These are phyloP conservation scores for Candida khao-thaluensis DNA, from an alignment of 805 yeast genomes.

Conservation along the genomic window DNA sequence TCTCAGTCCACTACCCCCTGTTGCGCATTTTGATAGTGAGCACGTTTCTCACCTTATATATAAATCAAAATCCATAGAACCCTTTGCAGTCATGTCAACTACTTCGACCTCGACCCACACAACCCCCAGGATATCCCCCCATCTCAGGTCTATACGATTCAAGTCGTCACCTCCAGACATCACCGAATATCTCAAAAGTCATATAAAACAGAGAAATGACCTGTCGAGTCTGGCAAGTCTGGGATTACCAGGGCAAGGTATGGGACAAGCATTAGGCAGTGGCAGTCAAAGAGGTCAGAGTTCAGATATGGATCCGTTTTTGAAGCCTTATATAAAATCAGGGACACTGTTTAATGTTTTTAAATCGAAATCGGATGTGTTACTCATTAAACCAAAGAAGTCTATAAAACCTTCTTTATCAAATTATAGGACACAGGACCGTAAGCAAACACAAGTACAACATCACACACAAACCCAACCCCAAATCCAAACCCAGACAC, in stretches of 20 bases:
- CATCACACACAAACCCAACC: background rate
- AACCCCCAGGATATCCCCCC: conserved; percentile 12
- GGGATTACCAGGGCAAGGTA: conserved; percentile 5
- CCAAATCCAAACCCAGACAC: background rate
- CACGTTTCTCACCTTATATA: conserved; percentile 2
- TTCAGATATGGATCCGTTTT: conserved; percentile 12
- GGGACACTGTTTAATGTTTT: background rate
- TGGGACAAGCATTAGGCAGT: too few species aligned
- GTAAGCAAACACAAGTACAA: too few species aligned
- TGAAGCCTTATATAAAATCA: conserved; percentile 13
- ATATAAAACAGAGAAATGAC: background rate
- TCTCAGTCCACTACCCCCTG: too few species aligned
- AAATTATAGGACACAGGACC: too few species aligned
- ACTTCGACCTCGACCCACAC: conserved; percentile 15
- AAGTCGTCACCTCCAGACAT: conserved; percentile 4
- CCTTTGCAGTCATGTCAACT: conserved; percentile 14
- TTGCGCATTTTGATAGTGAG: too few species aligned
- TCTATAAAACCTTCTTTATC: conserved; percentile 1
- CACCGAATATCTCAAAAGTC: background rate
- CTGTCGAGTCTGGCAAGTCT: background rate
- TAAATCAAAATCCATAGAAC: too few species aligned
- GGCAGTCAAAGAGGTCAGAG: conserved; percentile 7
- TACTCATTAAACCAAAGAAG: background rate
- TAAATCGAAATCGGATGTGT: conserved; percentile 5
- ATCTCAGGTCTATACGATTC: conserved; percentile 5